Percentiles rank a stretch among this genome's conserved stretches.
These are phyloP conservation scores for Claviceps pusilla DNA, from an alignment of 2,329 filamentous ascomycete species.

Conservation along the genomic window DNA sequence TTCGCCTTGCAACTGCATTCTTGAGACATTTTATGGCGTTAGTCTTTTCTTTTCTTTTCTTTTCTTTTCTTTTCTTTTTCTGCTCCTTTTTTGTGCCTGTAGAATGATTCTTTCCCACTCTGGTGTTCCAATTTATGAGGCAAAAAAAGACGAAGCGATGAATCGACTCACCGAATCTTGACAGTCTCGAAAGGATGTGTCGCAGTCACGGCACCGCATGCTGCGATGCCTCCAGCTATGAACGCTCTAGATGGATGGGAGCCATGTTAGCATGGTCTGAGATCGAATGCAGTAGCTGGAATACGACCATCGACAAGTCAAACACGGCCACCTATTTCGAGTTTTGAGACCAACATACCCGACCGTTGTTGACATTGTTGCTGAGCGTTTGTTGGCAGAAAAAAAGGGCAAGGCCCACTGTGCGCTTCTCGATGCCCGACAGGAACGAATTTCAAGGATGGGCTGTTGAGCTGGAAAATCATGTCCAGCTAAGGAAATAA, in stretches of 20 bases:
- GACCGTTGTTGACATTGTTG: slow-evolving; percentile 19
- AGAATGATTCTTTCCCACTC: not conserved
- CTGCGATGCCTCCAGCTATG: slow-evolving; percentile 88
- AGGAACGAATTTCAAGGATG: not conserved
- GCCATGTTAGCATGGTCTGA: slow-evolving; percentile 7
- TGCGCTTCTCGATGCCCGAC: not conserved
- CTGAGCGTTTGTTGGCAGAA: not conserved
- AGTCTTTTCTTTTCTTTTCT: not conserved
- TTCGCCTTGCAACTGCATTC: slow-evolving; percentile 92
- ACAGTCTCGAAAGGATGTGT: slow-evolving; percentile 98
- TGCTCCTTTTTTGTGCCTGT: not conserved
- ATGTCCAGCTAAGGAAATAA: not conserved
- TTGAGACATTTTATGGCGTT: slow-evolving; percentile 18
- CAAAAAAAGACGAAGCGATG: not conserved
- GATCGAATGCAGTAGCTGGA: not conserved
- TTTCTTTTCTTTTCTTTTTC: no score
- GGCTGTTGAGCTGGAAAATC: not conserved
- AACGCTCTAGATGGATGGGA: slow-evolving; percentile 48
- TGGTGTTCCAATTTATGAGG: no score
- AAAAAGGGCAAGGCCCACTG: not conserved
- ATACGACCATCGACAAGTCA: not conserved
- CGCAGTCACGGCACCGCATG: slow-evolving; percentile 91
- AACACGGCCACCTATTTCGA: not conserved
- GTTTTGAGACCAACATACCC: slow-evolving; percentile 18
- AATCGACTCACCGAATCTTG: slow-evolving; percentile 67